A percentile compares a stretch with the other conserved stretches of the same genome.
Evolutionary conservation across 163 green algal species (phyloP).

Genomic region (Smithsoniella earleae): DNA sequence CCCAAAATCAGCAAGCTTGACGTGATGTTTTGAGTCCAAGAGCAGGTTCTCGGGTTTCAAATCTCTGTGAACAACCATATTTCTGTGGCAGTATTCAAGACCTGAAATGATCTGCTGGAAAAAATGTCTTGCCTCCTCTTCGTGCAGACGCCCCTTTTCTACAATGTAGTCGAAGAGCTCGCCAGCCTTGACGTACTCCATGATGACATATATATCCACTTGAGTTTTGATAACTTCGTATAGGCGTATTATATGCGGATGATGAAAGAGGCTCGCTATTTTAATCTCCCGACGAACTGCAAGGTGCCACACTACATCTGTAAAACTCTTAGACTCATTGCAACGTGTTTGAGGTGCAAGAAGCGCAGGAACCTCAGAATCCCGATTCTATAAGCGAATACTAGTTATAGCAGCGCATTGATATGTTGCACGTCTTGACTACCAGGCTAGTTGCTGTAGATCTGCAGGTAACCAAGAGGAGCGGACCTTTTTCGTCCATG

Average conservation of each 20-base stretch:
- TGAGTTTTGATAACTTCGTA: constrained; percentile 97
- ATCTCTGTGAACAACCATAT: constrained; percentile 58
- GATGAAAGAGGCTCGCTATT: constrained; percentile 98
- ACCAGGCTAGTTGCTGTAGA: too few relatives aligned
- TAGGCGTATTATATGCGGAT: constrained; percentile 98
- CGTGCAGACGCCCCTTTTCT: constrained; percentile 90
- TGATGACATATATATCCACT: constrained; percentile 96
- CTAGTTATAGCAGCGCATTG: too few relatives aligned
- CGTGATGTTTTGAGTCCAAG: constrained; percentile 74
- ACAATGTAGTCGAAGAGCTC: constrained; percentile 99
- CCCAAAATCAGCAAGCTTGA: constrained; percentile 89
- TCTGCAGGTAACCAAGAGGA: too few relatives aligned
- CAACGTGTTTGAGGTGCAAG: too few relatives aligned
- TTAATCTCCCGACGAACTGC: constrained; percentile 94
- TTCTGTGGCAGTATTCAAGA: constrained; percentile 67
- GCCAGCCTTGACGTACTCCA: constrained; percentile 95
- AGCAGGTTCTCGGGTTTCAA: constrained; percentile 95
- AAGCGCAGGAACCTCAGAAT: constrained; percentile 25
- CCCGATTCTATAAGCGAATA: constrained; percentile 30
- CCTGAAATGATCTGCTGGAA: constrained; percentile 97
- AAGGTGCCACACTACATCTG: background rate
- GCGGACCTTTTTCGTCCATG: constrained; percentile 98
- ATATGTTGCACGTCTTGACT: too few relatives aligned
- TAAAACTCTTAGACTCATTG: background rate
- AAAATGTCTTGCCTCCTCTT: constrained; percentile 95